Conservation (phyloP, 2,329 filamentous ascomycete species). For the Penicillium brasilianum region DNA sequence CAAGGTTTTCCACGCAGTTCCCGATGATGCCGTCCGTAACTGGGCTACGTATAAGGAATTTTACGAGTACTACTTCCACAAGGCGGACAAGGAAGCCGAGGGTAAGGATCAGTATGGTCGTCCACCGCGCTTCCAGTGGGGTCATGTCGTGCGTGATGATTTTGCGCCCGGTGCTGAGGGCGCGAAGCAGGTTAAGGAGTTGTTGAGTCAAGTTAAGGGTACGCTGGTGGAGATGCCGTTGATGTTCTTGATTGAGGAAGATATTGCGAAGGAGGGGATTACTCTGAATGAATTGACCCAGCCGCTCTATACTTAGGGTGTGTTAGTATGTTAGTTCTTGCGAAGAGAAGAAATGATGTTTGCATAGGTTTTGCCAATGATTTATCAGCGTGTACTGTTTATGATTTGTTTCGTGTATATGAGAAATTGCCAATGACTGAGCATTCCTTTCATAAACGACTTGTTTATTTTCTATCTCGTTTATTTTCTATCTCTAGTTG, state of each 20-base stretch:
- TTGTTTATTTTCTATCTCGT: too few species aligned
- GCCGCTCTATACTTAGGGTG: slow-evolving; percentile 68
- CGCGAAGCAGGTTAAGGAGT: slow-evolving; percentile 72
- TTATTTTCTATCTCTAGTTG: background rate
- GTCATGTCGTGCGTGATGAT: slow-evolving; percentile 82
- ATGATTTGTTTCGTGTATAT: background rate
- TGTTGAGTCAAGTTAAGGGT: slow-evolving; percentile 69
- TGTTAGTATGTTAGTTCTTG: background rate
- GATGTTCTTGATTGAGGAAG: slow-evolving; percentile 80
- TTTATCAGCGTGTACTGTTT: background rate
- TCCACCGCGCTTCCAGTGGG: slow-evolving; percentile 71
- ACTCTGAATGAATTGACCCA: slow-evolving; percentile 73
- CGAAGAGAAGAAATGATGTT: background rate
- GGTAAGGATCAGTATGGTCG: slow-evolving; percentile 50
- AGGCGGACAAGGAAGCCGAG: slow-evolving; percentile 48
- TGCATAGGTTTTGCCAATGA: background rate
- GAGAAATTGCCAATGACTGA: background rate
- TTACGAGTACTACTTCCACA: slow-evolving; percentile 64
- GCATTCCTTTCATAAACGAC: too few species aligned
- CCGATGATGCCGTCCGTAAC: slow-evolving; percentile 61
- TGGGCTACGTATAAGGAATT: slow-evolving; percentile 69
- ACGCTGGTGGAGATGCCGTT: slow-evolving; percentile 89
- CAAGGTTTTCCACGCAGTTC: slow-evolving; percentile 67
- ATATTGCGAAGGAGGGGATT: slow-evolving; percentile 83
- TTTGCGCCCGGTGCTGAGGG: slow-evolving; percentile 68